phyloP scores from a whole-genome alignment of 2,329 filamentous ascomycete species.

The Parafenestella ontariensis region DNA sequence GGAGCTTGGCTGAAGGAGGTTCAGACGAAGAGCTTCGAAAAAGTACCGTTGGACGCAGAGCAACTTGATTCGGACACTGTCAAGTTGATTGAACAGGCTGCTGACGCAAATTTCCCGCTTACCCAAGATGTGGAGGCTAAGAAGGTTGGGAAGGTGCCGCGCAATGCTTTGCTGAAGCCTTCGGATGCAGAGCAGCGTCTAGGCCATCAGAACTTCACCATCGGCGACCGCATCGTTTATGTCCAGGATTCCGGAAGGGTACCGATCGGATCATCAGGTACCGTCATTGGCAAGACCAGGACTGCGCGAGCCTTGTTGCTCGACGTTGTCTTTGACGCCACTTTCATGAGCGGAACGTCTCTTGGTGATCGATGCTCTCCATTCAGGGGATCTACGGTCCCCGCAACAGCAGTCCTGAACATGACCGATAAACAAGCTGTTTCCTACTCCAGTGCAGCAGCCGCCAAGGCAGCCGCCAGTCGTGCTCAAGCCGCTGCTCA shows the following conservation, averaged over 20 bases:
- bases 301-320: conserved; percentile 83
- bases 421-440: conserved; percentile 82
- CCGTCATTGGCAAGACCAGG: conserved; percentile 91
- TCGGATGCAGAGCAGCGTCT: conserved; percentile 93
- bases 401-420: conserved; percentile 87
- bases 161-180: conserved; percentile 89
- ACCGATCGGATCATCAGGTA: conserved; percentile 88
- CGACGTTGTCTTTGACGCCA: conserved; percentile 90
- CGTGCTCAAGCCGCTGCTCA: conserved; percentile 57
- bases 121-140: conserved; percentile 61
- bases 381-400: conserved; percentile 93
- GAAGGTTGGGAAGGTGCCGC: conserved; percentile 80
- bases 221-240: conserved; percentile 93
- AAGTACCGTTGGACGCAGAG: conserved; percentile 94
- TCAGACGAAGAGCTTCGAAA: conserved; percentile 90
- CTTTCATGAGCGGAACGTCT: conserved; percentile 97
- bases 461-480: conserved; percentile 64
- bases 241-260: conserved; percentile 93
- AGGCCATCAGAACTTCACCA: conserved; percentile 78
- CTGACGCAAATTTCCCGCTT: conserved; percentile 60
- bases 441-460: conserved; percentile 65
- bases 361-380: conserved; percentile 88
- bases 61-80: conserved; percentile 94
- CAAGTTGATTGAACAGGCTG: conserved; percentile 76
- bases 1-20: conserved; percentile 90